Evolutionary conservation across 1,284 basidiomycete genomes (phyloP), one percentile per base, ranked within the genome.

Genomic region (Cerioporus squamosus): DNA sequence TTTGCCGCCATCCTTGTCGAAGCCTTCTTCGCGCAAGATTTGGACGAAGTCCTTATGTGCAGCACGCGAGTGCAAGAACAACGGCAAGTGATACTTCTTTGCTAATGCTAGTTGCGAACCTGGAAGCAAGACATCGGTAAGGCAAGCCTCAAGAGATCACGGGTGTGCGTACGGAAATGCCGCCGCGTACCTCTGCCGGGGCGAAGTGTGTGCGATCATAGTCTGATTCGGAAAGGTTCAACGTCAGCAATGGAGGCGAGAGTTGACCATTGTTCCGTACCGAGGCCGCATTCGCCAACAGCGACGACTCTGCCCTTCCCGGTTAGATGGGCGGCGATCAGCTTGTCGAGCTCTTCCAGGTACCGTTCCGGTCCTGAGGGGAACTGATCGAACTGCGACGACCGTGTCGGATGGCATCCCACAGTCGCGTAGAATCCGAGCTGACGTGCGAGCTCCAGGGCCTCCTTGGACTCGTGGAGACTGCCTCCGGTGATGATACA

Each of bases 401-500:
- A 86, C n/a, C 91, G 87, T 7, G 93, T 95, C 0, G 94, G 94
- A 74, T 97, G 94, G 64, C 91, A 91, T 18, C 94, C 94, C 1
- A 90, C 85, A 0, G 94, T 96, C 8, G 87, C 84, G 69, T 88
- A 93, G 18, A 94, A 74, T 7, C 79, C 78, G 59, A 85, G 78
- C 65, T 85, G 68, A 55, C 78, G 76, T 1, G 92, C 90, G 17
- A 95, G 74, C 15, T 77, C 71, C 29, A 94, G 66, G 0, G 91
- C 91, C 20, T 84, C 72, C 53, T 74, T 73, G 3, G 87, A 89
- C 70, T 95, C 93, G 6, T 75, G 68, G 12, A 96, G 75, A 56
- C 85, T 90, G 0, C 90, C 89, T 0, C 93, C 93, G 1, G 94
- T 95, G 53, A 96, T 82, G 61, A 96, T 85, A n/a, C 78, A 93